phyloP scores from a whole-genome alignment of 441 rosid species.

The Gossypium davidsonii region DNA sequence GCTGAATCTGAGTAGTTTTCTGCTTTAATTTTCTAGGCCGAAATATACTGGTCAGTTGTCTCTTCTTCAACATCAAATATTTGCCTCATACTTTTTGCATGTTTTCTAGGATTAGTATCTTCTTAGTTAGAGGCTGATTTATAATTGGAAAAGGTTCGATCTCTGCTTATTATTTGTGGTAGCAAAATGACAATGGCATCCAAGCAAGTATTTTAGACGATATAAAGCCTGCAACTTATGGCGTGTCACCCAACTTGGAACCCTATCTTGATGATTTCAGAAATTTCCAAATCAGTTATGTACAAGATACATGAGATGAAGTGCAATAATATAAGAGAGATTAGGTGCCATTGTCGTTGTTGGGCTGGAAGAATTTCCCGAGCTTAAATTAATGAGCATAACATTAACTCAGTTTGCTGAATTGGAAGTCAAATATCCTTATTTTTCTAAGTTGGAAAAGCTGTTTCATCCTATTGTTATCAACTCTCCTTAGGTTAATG shows the following conservation, averaged over 20 bases:
- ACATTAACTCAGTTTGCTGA: not conserved
- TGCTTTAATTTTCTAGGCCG: slow-evolving; percentile 13
- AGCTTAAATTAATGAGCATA: slow-evolving; percentile 3
- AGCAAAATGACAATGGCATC: not conserved
- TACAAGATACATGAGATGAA: not conserved
- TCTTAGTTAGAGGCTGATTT: not conserved
- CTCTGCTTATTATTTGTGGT: not conserved
- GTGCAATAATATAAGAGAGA: not conserved
- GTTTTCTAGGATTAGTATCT: not conserved
- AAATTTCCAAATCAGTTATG: not conserved
- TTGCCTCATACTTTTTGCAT: not conserved
- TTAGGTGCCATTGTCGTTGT: not conserved
- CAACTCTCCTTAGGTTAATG: not conserved
- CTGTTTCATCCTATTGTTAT: not conserved
- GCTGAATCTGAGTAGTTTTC: slow-evolving; percentile 6
- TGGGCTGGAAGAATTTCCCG: not conserved
- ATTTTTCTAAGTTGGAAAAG: not conserved
- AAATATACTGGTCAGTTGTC: not conserved
- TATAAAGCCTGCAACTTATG: no score
- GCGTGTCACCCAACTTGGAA: not conserved
- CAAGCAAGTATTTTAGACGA: not conserved
- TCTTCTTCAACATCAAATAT: slow-evolving; percentile 3
- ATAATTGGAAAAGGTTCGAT: not conserved
- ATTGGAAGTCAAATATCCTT: not conserved
- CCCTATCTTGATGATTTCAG: not conserved